Percentiles rank a stretch among this genome's conserved stretches.
phyloP scores from a whole-genome alignment of 129 eudicot species.

The Pulicaria dysenterica region DNA sequence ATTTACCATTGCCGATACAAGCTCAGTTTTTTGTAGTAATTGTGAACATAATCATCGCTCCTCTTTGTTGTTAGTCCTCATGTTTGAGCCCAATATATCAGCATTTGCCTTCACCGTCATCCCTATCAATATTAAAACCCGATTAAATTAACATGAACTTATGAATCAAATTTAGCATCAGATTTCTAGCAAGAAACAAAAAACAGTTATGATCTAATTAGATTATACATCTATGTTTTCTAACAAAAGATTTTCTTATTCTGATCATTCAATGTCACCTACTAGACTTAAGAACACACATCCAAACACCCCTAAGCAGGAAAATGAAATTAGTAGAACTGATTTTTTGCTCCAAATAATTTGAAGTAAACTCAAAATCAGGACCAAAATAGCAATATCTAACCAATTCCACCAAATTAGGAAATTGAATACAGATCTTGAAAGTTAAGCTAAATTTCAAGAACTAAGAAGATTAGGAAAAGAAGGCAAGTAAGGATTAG shows the following conservation, averaged over 20 bases:
- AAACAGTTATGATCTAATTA: background rate
- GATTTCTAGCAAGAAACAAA: background rate
- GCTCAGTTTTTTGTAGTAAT: constrained; percentile 13
- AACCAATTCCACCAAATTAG: constrained; percentile 16
- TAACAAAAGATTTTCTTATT: background rate
- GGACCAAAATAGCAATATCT: background rate
- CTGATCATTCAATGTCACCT: background rate
- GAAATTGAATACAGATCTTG: constrained; percentile 10
- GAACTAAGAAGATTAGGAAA: constrained; percentile 13
- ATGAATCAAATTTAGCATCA: background rate
- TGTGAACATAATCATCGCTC: constrained; percentile 13
- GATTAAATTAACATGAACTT: background rate
- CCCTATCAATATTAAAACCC: constrained; percentile 20
- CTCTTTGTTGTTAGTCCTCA: constrained; percentile 11
- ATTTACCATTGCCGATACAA: constrained; percentile 16
- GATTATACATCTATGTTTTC: too few species aligned
- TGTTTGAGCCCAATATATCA: constrained; percentile 26
- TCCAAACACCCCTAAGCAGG: background rate
- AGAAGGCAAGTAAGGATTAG: background rate
- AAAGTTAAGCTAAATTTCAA: constrained; percentile 17
- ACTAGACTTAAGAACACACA: background rate
- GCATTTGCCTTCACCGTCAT: constrained; percentile 32
- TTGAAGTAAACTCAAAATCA: background rate
- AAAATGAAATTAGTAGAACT: too few species aligned
- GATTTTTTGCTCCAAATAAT: background rate